A percentile compares a stretch with the other conserved stretches of the same genome.
These are phyloP conservation scores for Colletotrichum sidae DNA, from an alignment of 2,329 filamentous ascomycete genomes.

Conservation along the genomic window DNA sequence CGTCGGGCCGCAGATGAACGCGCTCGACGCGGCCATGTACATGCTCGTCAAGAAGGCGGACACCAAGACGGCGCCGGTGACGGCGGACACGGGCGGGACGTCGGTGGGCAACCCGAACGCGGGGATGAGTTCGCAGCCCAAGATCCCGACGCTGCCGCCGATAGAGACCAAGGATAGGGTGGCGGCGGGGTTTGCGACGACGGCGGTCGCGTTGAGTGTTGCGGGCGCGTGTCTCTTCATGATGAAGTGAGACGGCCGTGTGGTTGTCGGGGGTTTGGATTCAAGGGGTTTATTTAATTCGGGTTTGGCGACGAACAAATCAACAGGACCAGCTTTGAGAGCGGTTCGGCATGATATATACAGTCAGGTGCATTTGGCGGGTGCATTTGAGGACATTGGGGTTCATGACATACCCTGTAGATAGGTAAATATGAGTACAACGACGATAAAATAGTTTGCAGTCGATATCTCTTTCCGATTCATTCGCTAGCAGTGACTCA, in stretches of 20 bases:
- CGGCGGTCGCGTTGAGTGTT: constrained; percentile 60
- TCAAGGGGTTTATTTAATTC: constrained; percentile 16
- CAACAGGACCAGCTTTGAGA: constrained; percentile 30
- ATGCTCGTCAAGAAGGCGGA: constrained; percentile 59
- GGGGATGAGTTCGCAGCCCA: constrained; percentile 46
- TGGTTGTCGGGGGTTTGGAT: not conserved
- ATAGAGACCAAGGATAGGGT: constrained; percentile 65
- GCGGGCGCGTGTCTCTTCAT: constrained; percentile 64
- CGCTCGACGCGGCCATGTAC: constrained; percentile 72
- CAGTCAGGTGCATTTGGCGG: constrained; percentile 6
- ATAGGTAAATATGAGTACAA: not conserved
- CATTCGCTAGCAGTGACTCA: too few relatives aligned
- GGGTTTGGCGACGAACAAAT: constrained; percentile 9
- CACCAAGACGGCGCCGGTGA: constrained; percentile 56
- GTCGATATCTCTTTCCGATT: too few relatives aligned
- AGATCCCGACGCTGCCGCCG: constrained; percentile 46
- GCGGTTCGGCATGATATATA: constrained; percentile 21
- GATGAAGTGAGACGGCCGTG: constrained; percentile 45
- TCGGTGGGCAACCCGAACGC: constrained; percentile 63
- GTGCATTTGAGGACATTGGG: constrained; percentile 10
- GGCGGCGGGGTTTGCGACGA: constrained; percentile 67
- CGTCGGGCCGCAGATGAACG: constrained; percentile 78
- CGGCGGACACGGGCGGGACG: constrained; percentile 68
- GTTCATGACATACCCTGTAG: constrained; percentile 29
- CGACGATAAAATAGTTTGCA: too few relatives aligned